Evolutionary conservation across 345 rosid species (phyloP).

Genomic region (Turritis glabra): DNA sequence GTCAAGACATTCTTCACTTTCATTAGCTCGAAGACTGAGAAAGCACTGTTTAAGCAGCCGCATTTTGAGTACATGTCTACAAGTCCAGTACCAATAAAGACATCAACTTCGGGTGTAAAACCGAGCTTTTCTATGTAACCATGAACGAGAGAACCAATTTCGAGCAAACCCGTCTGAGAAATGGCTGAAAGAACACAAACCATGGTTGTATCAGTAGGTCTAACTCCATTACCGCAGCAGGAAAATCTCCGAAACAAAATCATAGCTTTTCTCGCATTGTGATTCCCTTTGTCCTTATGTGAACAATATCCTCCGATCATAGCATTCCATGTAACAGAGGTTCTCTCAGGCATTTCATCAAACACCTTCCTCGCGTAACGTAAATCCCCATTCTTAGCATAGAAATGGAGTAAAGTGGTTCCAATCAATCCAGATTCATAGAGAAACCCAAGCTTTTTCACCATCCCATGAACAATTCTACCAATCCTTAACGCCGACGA

Average conservation of each 20-base stretch:
- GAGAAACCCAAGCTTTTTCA: slow-evolving; percentile 45
- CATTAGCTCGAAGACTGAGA: slow-evolving; percentile 45
- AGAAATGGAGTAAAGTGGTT: slow-evolving; percentile 61
- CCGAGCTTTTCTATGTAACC: slow-evolving; percentile 57
- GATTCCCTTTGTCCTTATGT: slow-evolving; percentile 42
- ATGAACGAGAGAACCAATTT: slow-evolving; percentile 54
- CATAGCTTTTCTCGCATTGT: slow-evolving; percentile 44
- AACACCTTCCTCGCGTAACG: slow-evolving; percentile 52
- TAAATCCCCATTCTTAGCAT: slow-evolving; percentile 47
- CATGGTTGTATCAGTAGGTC: slow-evolving; percentile 60
- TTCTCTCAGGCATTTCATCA: slow-evolving; percentile 63
- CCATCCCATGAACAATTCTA: slow-evolving; percentile 48
- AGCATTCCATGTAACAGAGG: slow-evolving; percentile 60
- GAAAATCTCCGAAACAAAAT: slow-evolving; percentile 47
- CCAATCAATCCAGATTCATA: slow-evolving; percentile 41
- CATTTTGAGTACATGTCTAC: slow-evolving; percentile 71
- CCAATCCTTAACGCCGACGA: slow-evolving; percentile 46
- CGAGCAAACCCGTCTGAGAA: slow-evolving; percentile 53
- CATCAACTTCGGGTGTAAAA: slow-evolving; percentile 49
- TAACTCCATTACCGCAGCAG: slow-evolving; percentile 34
- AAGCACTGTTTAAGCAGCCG: slow-evolving; percentile 50
- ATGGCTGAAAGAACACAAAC: slow-evolving; percentile 62
- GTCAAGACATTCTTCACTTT: slow-evolving; percentile 54
- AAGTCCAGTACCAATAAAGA: slow-evolving; percentile 60
- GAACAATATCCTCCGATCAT: slow-evolving; percentile 62